Base-by-base conservation (phyloP, 495 filamentous ascomycete genomes). In the Penicillium pancosmium region DNA sequence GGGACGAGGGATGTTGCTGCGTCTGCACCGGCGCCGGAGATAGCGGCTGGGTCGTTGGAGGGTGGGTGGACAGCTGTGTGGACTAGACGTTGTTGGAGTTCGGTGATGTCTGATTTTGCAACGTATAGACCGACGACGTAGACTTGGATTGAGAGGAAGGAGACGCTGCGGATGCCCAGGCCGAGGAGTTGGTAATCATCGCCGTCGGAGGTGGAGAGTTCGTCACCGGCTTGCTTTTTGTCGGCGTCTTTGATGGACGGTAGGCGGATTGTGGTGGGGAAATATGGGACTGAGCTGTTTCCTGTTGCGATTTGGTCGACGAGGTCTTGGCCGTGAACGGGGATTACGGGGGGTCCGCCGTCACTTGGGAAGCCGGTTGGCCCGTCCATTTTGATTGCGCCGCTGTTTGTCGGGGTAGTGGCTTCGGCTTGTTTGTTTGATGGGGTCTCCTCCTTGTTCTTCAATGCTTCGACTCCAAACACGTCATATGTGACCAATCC, bases 81-180 rank as follows among this genome's bases (percentile, higher is more conserved):
- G 31, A 89, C 74, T 25, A 90, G 75, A 25, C 76, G 73, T 52
- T 70, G 71, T 67, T 88, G 86, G 18, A 90, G 72, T 21, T 71
- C 66, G 7, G 73, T 70, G 55, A 98, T 86, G 65, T 96, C 91
- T 36, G 84, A 72, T 4, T 86, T 92, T 19, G 90, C 89, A 25
- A 97, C 80, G 73, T 98, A 98, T 60, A 94, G 77, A 7, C 94
- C 94, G 0, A 96, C 89, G 15, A 97, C 89, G 77, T 98, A 98
- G 55, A 98, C 94, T 69, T 96, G 86, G 25, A 98, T 90, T n/a
- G 84, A 75, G 43, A 98, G 70, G 68, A 97, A 96, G 38, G 87
- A 92, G 18, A 98, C 94, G 8, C 88, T 93, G 52, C 94, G 85
- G 51, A 93, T 84, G 9, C 94, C 94, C 40, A 96, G 78, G 0